A percentile compares a stretch with the other conserved stretches of the same genome.
Conservation (phyloP, 176 grass and related monocot genomes). For the Musa beccarii region DNA sequence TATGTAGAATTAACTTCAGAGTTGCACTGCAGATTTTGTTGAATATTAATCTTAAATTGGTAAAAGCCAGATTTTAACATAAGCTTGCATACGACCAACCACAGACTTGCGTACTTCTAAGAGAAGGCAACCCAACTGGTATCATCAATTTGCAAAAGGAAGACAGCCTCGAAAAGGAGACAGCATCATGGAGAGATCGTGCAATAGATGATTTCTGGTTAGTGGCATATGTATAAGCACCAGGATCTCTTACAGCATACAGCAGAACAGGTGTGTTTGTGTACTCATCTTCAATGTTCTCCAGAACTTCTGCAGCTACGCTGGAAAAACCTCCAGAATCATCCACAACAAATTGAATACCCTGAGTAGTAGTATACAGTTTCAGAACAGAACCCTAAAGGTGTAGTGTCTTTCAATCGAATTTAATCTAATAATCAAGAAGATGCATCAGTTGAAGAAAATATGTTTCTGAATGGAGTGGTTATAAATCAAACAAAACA, state of each 20-base stretch:
- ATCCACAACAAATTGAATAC: conserved; percentile 63
- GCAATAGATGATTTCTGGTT: conserved; percentile 49
- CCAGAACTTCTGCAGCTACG: conserved; percentile 57
- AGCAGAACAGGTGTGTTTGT: conserved; percentile 73
- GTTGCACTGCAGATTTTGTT: neutral
- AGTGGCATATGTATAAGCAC: conserved; percentile 31
- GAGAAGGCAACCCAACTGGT: conserved; percentile 69
- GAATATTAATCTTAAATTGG: conserved; percentile 11
- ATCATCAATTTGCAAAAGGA: conserved; percentile 68
- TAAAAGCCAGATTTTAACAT: neutral
- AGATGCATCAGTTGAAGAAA: neutral
- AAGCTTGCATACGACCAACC: conserved; percentile 16
- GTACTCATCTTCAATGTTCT: conserved; percentile 89
- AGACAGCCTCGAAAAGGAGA: conserved; percentile 81
- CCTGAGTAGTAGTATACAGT: conserved; percentile 32
- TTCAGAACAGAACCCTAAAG: neutral
- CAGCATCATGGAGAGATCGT: conserved; percentile 67
- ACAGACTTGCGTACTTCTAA: conserved; percentile 49
- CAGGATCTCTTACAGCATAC: conserved; percentile 60
- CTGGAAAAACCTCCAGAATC: conserved; percentile 59
- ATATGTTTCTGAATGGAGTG: neutral
- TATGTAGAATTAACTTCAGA: neutral
- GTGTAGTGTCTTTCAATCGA: no score
- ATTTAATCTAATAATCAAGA: neutral
- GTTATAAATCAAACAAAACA: no score